Conservation (phyloP, 768 basidiomycete species). For the Leccinum truebloodii region DNA sequence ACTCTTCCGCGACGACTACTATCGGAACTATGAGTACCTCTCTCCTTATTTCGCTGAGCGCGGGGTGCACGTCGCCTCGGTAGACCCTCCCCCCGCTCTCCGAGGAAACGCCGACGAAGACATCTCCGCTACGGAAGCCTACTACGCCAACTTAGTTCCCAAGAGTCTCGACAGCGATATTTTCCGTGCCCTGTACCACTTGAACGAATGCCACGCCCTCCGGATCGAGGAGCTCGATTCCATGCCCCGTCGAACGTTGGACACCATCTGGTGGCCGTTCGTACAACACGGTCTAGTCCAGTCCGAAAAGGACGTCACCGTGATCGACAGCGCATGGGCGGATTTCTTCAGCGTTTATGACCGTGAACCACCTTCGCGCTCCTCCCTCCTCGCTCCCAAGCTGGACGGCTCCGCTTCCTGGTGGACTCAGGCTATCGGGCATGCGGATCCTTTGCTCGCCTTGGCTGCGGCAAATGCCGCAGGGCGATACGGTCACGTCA, state of each 20-base stretch:
- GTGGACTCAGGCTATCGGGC: constrained; percentile 96
- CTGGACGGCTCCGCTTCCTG: constrained; percentile 95
- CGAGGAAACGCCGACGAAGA: constrained; percentile 48
- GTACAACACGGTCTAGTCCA: constrained; percentile 83
- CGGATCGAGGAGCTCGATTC: constrained; percentile 73
- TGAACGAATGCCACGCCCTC: constrained; percentile 63
- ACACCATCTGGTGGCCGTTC: constrained; percentile 96
- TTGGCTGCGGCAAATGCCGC: constrained; percentile 88
- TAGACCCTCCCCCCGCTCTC: constrained; percentile 60
- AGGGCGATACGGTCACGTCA: constrained; percentile 95
- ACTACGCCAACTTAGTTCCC: constrained; percentile 60
- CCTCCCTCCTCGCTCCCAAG: constrained; percentile 55
- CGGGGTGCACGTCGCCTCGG: constrained; percentile 52
- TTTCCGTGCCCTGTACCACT: constrained; percentile 49
- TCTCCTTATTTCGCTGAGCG: constrained; percentile 75
- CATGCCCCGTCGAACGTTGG: constrained; percentile 75
- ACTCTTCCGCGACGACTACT: constrained; percentile 84
- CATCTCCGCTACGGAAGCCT: constrained; percentile 56
- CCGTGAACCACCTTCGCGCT: constrained; percentile 31
- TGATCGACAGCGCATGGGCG: constrained; percentile 86
- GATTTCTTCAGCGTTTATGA: constrained; percentile 84
- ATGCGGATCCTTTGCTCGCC: constrained; percentile 72
- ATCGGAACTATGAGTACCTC: constrained; percentile 86
- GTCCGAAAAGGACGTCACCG: constrained; percentile 71
- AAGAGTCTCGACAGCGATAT: constrained; percentile 39